These are phyloP conservation scores for Tephrocybe rancida DNA, from an alignment of 768 basidiomycete species.

Conservation along the genomic window DNA sequence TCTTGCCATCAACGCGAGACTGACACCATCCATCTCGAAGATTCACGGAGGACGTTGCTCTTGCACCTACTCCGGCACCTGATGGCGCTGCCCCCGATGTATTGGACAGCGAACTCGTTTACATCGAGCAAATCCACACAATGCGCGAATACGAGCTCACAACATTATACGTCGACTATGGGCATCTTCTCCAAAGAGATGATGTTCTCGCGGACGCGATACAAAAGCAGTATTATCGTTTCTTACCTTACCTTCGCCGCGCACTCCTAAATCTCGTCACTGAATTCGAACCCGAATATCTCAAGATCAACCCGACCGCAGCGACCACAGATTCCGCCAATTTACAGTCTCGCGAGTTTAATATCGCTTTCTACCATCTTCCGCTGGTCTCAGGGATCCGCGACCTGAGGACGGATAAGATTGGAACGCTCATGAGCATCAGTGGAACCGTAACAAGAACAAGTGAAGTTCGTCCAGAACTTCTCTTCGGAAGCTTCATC, in stretches of 20 bases:
- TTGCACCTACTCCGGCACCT: constrained; percentile 79
- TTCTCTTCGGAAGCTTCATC: constrained; percentile 90
- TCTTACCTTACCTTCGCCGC: constrained; percentile 91
- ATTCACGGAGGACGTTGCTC: constrained; percentile 79
- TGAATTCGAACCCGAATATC: constrained; percentile 89
- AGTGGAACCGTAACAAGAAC: constrained; percentile 97
- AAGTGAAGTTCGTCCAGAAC: constrained; percentile 94
- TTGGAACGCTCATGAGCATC: constrained; percentile 93
- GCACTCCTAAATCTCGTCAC: constrained; percentile 90
- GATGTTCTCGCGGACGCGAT: constrained; percentile 95
- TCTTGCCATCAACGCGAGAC: constrained; percentile 2
- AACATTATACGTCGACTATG: constrained; percentile 95
- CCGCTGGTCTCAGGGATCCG: constrained; percentile 95
- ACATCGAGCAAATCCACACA: constrained; percentile 91
- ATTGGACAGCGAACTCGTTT: constrained; percentile 68
- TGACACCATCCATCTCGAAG: constrained; percentile 42
- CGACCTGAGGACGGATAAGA: constrained; percentile 89
- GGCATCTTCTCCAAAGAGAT: constrained; percentile 86
- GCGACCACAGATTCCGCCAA: constrained; percentile 86
- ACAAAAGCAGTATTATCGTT: constrained; percentile 94
- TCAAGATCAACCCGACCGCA: constrained; percentile 92
- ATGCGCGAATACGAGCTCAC: constrained; percentile 95
- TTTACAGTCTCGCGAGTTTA: constrained; percentile 91
- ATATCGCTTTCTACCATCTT: constrained; percentile 92
- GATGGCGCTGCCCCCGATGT: constrained; percentile 63